phyloP scores from a whole-genome alignment of 1,284 basidiomycete genomes.

The Uromyces viciae-fabae region DNA sequence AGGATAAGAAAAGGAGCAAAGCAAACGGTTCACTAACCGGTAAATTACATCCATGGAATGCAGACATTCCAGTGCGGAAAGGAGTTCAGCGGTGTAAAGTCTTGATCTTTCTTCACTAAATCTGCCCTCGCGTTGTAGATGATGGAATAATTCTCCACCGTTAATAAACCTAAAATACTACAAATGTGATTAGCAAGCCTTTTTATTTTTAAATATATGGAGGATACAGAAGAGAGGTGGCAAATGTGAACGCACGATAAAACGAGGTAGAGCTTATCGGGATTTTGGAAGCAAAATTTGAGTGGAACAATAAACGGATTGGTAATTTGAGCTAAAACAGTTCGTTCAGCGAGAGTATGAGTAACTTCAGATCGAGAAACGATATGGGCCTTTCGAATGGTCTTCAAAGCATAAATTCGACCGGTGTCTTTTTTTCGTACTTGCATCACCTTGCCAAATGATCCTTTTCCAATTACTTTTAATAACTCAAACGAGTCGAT shows the following conservation, averaged over 20 bases:
- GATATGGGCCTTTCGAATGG: conserved; percentile 97
- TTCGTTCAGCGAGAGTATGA: conserved; percentile 98
- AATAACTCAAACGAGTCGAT: conserved; percentile 45
- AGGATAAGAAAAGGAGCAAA: neutral
- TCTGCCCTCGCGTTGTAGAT: conserved; percentile 87
- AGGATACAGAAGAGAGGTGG: neutral
- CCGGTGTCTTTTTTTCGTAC: conserved; percentile 96
- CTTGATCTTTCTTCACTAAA: conserved; percentile 87
- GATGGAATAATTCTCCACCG: conserved; percentile 97
- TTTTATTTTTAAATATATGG: neutral
- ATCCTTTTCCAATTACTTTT: conserved; percentile 45
- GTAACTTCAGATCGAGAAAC: conserved; percentile 98
- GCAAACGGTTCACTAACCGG: conserved; percentile 52
- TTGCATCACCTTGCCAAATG: conserved; percentile 72
- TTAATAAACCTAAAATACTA: conserved; percentile 70
- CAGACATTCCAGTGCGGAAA: conserved; percentile 87
- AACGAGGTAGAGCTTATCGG: conserved; percentile 89
- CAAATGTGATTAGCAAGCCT: neutral
- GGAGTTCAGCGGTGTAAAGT: conserved; percentile 92
- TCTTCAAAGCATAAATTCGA: conserved; percentile 99
- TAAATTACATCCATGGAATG: conserved; percentile 98
- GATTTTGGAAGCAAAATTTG: conserved; percentile 98
- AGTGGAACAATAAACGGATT: conserved; percentile 96
- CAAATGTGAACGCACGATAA: conserved; percentile 63
- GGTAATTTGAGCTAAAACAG: conserved; percentile 90